Percentiles rank a stretch among this genome's conserved stretches.
Evolutionary conservation across 768 basidiomycete genomes (phyloP).

Genomic region (Lentinula lateritia): DNA sequence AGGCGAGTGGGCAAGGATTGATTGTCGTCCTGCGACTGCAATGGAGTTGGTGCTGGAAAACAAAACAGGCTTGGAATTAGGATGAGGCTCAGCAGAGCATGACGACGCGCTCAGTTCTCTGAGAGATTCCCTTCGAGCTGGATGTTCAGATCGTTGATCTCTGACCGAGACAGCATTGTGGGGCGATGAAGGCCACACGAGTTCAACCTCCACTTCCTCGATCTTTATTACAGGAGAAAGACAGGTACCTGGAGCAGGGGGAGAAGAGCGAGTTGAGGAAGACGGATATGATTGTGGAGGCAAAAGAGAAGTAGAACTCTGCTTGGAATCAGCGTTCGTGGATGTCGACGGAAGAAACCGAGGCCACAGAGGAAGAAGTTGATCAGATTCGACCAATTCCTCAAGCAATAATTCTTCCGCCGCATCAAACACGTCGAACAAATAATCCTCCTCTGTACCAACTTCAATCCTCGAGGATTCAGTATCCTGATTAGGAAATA

Average conservation of each 20-base stretch:
- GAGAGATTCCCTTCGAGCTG: background rate
- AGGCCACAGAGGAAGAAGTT: background rate
- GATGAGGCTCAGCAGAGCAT: background rate
- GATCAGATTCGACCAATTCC: background rate
- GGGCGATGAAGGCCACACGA: background rate
- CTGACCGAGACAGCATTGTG: background rate
- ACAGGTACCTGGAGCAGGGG: background rate
- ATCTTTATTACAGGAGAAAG: background rate
- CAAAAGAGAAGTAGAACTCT: too few relatives aligned
- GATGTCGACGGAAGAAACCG: too few relatives aligned
- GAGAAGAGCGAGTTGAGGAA: background rate
- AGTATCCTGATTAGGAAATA: background rate
- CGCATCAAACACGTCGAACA: background rate
- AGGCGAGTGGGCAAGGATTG: too few relatives aligned
- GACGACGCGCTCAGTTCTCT: background rate
- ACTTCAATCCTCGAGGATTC: background rate
- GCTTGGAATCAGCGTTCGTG: too few relatives aligned
- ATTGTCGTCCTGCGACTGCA: too few relatives aligned
- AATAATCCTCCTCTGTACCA: background rate
- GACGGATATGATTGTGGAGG: background rate
- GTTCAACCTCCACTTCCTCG: background rate
- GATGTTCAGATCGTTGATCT: background rate
- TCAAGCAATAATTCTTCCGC: background rate
- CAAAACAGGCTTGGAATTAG: background rate
- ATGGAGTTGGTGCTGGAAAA: background rate